Evolutionary conservation across 441 rosid species (phyloP).

Genomic region (Bruguiera hainesii): DNA sequence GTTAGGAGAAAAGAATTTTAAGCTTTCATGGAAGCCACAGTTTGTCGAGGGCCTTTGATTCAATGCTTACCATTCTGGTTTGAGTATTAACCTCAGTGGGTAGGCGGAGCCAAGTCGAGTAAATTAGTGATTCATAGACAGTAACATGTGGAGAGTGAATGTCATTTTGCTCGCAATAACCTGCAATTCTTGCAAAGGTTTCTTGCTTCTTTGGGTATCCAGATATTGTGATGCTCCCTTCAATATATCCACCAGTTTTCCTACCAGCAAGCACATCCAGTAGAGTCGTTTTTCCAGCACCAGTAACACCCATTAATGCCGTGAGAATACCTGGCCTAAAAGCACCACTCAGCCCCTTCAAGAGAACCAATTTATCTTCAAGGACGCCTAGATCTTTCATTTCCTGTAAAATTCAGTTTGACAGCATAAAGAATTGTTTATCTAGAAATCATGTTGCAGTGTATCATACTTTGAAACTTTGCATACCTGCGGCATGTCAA

Average conservation of each 20-base stretch:
- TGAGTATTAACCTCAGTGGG: constrained; percentile 28
- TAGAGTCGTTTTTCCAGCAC: constrained; percentile 69
- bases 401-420: constrained; percentile 32
- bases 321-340: constrained; percentile 90
- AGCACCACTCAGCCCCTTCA: constrained; percentile 68
- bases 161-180: constrained; percentile 42
- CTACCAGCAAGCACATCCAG: constrained; percentile 51
- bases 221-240: constrained; percentile 36
- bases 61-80: constrained; percentile 35
- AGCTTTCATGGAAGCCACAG: too few species aligned
- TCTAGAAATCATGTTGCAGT: not conserved
- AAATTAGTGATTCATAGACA: constrained; percentile 37
- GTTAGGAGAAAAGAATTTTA: too few species aligned
- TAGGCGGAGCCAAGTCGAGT: constrained; percentile 44
- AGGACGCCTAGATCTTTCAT: constrained; percentile 52
- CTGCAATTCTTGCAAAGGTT: constrained; percentile 41
- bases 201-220: constrained; percentile 47
- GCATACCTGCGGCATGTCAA: constrained; percentile 65
- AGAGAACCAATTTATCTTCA: constrained; percentile 48
- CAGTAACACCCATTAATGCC: constrained; percentile 83
- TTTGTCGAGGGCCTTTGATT: not conserved
- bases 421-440: not conserved
- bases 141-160: constrained; percentile 42
- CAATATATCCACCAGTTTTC: constrained; percentile 40
- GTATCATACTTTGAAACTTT: not conserved